A percentile compares a stretch with the other conserved stretches of the same genome.
phyloP scores from a whole-genome alignment of 805 yeast genomes.

The Starmerella stellata region DNA sequence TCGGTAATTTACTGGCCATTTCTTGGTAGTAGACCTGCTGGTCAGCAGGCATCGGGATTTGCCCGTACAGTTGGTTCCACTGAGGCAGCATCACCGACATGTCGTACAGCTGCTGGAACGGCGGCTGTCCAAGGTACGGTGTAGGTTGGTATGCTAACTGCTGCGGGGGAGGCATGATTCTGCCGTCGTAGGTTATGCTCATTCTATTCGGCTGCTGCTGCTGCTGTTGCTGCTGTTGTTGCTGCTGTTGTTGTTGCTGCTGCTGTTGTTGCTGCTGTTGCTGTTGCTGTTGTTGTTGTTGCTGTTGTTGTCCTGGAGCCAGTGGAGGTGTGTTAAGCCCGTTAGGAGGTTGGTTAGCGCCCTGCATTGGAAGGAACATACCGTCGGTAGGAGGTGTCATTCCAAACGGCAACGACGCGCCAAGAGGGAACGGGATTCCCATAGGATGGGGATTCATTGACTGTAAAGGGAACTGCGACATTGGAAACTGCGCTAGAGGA shows the following conservation, averaged over 20 bases:
- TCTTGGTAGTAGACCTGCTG: background rate
- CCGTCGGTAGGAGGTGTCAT: background rate
- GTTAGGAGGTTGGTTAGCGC: background rate
- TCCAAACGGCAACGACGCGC: background rate
- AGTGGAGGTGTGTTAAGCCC: background rate
- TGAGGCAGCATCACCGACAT: slow-evolving; percentile 1
- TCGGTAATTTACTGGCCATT: background rate
- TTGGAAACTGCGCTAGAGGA: background rate
- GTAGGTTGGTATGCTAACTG: background rate
- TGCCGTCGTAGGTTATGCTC: background rate
- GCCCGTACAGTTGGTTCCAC: background rate
- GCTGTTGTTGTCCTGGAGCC: slow-evolving; percentile 1
- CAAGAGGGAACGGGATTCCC: background rate
- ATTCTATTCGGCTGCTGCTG: no score
- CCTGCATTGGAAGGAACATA: background rate
- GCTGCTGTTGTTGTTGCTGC: background rate
- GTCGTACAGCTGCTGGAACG: slow-evolving; percentile 1
- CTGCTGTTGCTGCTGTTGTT: background rate
- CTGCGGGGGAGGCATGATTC: background rate
- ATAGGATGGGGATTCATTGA: background rate
- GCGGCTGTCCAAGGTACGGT: slow-evolving; percentile 1
- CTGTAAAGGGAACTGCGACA: background rate
- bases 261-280: background rate
- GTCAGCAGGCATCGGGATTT: background rate
- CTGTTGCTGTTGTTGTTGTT: background rate